phyloP scores from a whole-genome alignment of 805 yeast species.

The Pichia kluyveri region DNA sequence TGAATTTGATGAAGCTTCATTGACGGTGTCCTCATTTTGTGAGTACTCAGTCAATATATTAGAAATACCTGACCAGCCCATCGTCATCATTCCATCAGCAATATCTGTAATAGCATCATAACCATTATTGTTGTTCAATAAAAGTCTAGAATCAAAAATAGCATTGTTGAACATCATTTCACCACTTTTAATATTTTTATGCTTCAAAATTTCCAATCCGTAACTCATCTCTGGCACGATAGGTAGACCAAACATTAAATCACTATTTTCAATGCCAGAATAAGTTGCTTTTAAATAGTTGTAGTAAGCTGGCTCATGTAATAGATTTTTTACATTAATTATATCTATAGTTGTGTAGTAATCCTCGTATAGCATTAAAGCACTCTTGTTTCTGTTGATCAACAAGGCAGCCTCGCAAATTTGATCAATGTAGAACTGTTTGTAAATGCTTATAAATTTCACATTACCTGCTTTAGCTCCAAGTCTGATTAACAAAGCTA shows the following conservation, averaged over 20 bases:
- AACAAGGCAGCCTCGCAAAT: conserved; percentile 27
- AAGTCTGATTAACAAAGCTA: conserved; percentile 30
- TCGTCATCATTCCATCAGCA: conserved; percentile 32
- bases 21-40: neutral
- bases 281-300: conserved; percentile 31
- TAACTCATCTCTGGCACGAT: conserved; percentile 42
- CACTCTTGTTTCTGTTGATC: conserved; percentile 30
- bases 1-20: neutral
- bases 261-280: conserved; percentile 48
- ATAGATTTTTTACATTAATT: neutral
- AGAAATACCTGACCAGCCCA: conserved; percentile 54
- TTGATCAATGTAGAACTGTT: conserved; percentile 21
- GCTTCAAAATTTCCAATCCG: conserved; percentile 37
- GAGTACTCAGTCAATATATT: conserved; percentile 24
- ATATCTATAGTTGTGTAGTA: conserved; percentile 13
- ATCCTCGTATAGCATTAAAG: conserved; percentile 43
- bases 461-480: conserved; percentile 26
- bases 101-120: conserved; percentile 12
- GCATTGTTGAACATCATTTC: conserved; percentile 49
- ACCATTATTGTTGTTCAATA: neutral
- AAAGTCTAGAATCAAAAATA: conserved; percentile 35
- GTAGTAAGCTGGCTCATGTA: conserved; percentile 6
- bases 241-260: conserved; percentile 59
- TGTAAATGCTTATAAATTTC: conserved; percentile 24
- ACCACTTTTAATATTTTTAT: conserved; percentile 16